Evolutionary conservation across 108 stramenopile species (phyloP).

Genomic region (Halocafeteria seosinensis): DNA sequence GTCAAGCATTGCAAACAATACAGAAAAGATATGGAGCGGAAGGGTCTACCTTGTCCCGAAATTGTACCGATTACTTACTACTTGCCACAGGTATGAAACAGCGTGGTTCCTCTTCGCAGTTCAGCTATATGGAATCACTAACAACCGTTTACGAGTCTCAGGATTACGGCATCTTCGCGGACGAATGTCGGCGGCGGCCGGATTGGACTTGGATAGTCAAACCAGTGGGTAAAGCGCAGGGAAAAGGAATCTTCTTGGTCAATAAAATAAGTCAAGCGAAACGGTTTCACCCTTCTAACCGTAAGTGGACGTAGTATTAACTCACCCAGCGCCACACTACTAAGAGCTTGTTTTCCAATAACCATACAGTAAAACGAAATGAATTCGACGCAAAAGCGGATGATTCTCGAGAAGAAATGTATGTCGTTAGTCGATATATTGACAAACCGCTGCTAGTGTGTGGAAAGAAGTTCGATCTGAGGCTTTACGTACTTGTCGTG

Average conservation of each 20-base stretch:
- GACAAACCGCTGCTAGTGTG: slow-evolving; percentile 54
- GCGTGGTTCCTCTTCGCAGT: too few species aligned
- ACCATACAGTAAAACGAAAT: too few species aligned
- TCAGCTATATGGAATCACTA: not conserved
- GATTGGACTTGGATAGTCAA: slow-evolving; percentile 42
- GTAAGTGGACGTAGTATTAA: not conserved
- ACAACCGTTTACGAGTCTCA: not conserved
- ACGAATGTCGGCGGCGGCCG: slow-evolving; percentile 35
- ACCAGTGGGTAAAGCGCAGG: slow-evolving; percentile 29
- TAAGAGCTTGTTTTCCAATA: too few species aligned
- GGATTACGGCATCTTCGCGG: slow-evolving; percentile 35
- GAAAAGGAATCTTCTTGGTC: slow-evolving; percentile 43
- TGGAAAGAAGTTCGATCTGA: slow-evolving; percentile 62
- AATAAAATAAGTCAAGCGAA: slow-evolving; percentile 28
- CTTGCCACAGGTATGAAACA: not conserved
- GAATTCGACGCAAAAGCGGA: not conserved
- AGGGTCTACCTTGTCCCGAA: not conserved
- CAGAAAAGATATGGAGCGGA: not conserved
- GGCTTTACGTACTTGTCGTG: slow-evolving; percentile 42
- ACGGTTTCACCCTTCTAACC: not conserved
- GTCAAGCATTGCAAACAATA: not conserved
- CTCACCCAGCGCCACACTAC: not conserved
- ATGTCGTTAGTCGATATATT: slow-evolving; percentile 51
- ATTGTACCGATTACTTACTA: not conserved
- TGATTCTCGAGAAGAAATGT: slow-evolving; percentile 5